phyloP scores from a whole-genome alignment of 2,329 filamentous ascomycete genomes.

The Monilinia fructicola region DNA sequence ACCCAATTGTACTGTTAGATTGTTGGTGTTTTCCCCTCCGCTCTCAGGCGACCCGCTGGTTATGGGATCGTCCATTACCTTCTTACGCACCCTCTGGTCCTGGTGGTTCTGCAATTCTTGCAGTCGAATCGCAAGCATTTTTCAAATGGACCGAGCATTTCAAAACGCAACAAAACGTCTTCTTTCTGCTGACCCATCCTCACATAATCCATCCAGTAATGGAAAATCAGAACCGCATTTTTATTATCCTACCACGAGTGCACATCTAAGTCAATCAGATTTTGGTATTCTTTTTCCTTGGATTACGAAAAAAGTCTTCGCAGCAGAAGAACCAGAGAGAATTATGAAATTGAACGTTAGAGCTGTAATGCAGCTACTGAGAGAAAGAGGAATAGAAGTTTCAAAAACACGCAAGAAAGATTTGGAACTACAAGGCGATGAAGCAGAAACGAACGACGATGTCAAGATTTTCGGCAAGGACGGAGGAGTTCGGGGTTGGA shows the following conservation, averaged over 20 bases:
- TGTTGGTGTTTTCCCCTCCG: constrained; percentile 77
- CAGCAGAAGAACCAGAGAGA: constrained; percentile 57
- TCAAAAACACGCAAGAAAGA: constrained; percentile 47
- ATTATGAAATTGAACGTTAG: constrained; percentile 59
- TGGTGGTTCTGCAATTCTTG: constrained; percentile 61
- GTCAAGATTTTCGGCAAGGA: constrained; percentile 33
- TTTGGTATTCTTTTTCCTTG: constrained; percentile 81
- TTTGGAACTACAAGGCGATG: constrained; percentile 40
- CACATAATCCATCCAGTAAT: constrained; percentile 41
- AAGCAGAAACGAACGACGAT: constrained; percentile 31
- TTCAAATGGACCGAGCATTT: constrained; percentile 76
- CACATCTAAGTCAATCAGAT: constrained; percentile 80
- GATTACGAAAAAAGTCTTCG: constrained; percentile 59
- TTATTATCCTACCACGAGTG: constrained; percentile 72
- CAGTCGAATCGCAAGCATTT: constrained; percentile 74
- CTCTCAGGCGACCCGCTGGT: constrained; percentile 58
- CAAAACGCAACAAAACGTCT: constrained; percentile 65
- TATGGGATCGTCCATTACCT: constrained; percentile 73
- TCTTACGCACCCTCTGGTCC: constrained; percentile 56
- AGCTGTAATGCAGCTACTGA: constrained; percentile 57
- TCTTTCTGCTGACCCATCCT: constrained; percentile 57
- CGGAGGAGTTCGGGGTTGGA: constrained; percentile 36
- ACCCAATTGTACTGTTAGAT: constrained; percentile 69
- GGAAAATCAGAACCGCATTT: constrained; percentile 55
- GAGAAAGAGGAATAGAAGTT: constrained; percentile 51